A percentile compares a stretch with the other conserved stretches of the same genome.
These are phyloP conservation scores for Psilocybe cyanescens DNA, from an alignment of 768 basidiomycete genomes.

Conservation along the genomic window DNA sequence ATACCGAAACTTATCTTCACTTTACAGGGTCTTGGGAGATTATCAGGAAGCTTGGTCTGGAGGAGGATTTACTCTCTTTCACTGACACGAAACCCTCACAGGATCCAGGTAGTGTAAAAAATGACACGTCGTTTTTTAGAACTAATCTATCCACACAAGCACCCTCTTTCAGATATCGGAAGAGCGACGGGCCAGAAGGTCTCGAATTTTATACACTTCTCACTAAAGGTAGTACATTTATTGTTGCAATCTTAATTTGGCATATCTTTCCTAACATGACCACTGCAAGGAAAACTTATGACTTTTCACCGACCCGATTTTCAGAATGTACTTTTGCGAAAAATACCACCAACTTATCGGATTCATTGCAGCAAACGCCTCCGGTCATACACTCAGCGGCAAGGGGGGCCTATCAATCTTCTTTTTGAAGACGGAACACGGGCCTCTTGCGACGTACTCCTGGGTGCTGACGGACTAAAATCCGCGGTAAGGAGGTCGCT, in stretches of 20 bases:
- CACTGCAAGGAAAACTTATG: constrained; percentile 46
- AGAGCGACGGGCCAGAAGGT: constrained; percentile 61
- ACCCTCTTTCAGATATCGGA: constrained; percentile 56
- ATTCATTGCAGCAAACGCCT: constrained; percentile 63
- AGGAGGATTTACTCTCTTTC: constrained; percentile 44
- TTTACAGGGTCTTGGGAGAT: constrained; percentile 51
- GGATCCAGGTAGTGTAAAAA: constrained; percentile 38
- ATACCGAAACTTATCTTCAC: not conserved
- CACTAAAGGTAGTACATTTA: constrained; percentile 52
- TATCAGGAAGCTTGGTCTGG: constrained; percentile 47
- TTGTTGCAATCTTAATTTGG: not conserved
- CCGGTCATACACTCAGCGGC: constrained; percentile 52
- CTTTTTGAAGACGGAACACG: constrained; percentile 65
- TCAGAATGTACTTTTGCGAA: constrained; percentile 56
- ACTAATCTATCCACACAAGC: constrained; percentile 37
- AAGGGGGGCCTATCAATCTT: constrained; percentile 46
- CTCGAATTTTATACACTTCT: constrained; percentile 55
- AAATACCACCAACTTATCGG: constrained; percentile 48
- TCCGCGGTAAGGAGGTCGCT: constrained; percentile 52
- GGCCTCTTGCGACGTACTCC: constrained; percentile 64
- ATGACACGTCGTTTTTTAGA: not conserved
- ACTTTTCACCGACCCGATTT: constrained; percentile 72
- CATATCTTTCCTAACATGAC: not conserved
- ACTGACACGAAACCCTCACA: constrained; percentile 41
- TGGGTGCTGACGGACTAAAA: constrained; percentile 74